A percentile compares a stretch with the other conserved stretches of the same genome.
These are phyloP conservation scores for Tulasnella sp. DNA, from an alignment of 768 basidiomycete species.

Conservation along the genomic window DNA sequence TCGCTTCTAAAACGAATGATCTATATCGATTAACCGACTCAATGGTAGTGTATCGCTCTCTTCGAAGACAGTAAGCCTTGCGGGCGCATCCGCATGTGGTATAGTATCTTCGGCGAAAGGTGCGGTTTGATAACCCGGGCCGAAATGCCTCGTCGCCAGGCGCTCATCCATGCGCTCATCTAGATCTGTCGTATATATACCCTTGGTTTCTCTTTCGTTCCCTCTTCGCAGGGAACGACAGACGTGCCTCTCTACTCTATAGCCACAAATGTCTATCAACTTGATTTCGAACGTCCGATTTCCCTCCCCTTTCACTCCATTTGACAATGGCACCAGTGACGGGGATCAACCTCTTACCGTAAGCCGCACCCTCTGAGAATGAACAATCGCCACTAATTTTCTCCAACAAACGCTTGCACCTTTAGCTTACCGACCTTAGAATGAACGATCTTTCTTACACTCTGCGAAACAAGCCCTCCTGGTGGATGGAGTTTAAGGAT, in stretches of 20 bases:
- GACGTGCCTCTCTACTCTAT: neutral
- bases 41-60: neutral
- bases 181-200: neutral
- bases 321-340: neutral
- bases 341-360: neutral
- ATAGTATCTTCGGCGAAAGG: neutral
- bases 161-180: neutral
- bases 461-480: slow-evolving; percentile 11
- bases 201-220: neutral
- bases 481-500: slow-evolving; percentile 7
- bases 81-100: neutral
- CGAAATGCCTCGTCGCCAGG: neutral
- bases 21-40: neutral
- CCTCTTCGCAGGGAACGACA: neutral
- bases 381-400: neutral
- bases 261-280: neutral
- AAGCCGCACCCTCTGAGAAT: neutral
- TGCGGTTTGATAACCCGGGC: neutral
- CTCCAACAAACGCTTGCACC: neutral
- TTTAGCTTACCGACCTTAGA: neutral
- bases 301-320: neutral
- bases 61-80: neutral
- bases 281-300: neutral
- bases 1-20: no score
- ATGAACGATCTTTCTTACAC: neutral